Evolutionary conservation across 2,329 filamentous ascomycete genomes (phyloP).

Genomic region (Metarhizium brunneum): DNA sequence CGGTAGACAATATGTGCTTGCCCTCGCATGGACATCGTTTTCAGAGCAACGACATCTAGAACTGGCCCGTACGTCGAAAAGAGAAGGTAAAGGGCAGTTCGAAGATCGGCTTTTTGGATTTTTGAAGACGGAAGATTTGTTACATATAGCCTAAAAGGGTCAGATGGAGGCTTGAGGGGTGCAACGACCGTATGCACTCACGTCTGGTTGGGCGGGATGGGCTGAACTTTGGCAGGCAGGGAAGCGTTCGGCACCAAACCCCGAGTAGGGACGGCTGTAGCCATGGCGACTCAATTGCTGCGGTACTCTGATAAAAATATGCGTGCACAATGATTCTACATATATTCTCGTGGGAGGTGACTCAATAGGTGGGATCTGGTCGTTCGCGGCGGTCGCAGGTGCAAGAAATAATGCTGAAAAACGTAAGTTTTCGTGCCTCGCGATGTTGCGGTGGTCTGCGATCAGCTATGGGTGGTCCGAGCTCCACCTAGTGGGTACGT

Average conservation of each 20-base stretch:
- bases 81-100: conserved; percentile 80
- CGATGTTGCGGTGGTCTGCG: conserved; percentile 1
- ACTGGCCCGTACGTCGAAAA: conserved; percentile 92
- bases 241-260: conserved; percentile 31
- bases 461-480: not conserved
- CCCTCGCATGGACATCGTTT: conserved; percentile 86
- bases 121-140: conserved; percentile 80
- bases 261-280: conserved; percentile 29
- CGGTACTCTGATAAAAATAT: not conserved
- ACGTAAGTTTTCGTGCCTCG: not conserved
- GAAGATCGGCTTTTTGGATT: conserved; percentile 79
- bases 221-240: conserved; percentile 40
- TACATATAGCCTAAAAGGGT: conserved; percentile 64
- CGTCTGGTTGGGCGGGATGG: conserved; percentile 66
- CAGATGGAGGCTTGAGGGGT: conserved; percentile 1
- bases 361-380: not conserved
- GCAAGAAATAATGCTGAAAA: too few relatives aligned
- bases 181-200: conserved; percentile 29
- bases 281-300: conserved; percentile 17
- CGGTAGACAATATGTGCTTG: conserved; percentile 90
- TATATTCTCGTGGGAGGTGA: not conserved
- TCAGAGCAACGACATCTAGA: conserved; percentile 82
- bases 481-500: not conserved
- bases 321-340: not conserved
- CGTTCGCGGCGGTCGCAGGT: too few relatives aligned